These are phyloP conservation scores for Acrodontium crateriforme DNA, from an alignment of 2,329 filamentous ascomycete genomes.

Conservation along the genomic window DNA sequence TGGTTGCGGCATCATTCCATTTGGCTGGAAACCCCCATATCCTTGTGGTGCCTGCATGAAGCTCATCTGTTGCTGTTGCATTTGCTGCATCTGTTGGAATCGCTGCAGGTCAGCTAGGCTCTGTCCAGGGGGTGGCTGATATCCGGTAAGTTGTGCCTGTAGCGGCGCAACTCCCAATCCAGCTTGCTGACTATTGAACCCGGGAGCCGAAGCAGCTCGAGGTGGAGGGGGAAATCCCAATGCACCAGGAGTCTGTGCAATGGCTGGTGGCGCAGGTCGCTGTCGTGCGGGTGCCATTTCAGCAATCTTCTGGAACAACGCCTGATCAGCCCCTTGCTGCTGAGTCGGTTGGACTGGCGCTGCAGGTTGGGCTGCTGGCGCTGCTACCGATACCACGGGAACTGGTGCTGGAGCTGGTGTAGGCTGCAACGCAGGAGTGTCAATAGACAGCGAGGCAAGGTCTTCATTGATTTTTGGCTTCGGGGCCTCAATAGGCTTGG, in stretches of 20 bases:
- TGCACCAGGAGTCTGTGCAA: conserved; percentile 38
- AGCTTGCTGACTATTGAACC: conserved; percentile 48
- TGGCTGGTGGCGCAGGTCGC: conserved; percentile 51
- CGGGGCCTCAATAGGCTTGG: conserved; percentile 24
- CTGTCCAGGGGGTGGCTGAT: conserved; percentile 29
- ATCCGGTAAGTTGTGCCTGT: conserved; percentile 74
- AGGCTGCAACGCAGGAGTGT: conserved; percentile 44
- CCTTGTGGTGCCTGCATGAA: conserved; percentile 22
- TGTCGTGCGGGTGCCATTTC: conserved; percentile 38
- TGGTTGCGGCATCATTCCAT: conserved; percentile 21
- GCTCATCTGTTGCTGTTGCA: conserved; percentile 25
- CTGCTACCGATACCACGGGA: conserved; percentile 13
- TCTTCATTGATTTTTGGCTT: conserved; percentile 52
- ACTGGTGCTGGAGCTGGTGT: conserved; percentile 26
- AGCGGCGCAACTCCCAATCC: conserved; percentile 59
- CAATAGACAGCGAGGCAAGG: conserved; percentile 53
- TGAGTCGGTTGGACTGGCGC: conserved; percentile 24
- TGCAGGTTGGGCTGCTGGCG: conserved; percentile 27
- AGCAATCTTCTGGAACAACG: conserved; percentile 38
- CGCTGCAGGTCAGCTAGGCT: no score
- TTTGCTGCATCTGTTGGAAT: conserved; percentile 25
- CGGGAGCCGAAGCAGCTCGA: conserved; percentile 75
- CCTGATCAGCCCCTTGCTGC: conserved; percentile 27
- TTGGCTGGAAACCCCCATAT: conserved; percentile 17
- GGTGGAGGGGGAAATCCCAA: conserved; percentile 66